Conservation (phyloP, 805 yeast genomes). For the Suhomyces sp. region DNA sequence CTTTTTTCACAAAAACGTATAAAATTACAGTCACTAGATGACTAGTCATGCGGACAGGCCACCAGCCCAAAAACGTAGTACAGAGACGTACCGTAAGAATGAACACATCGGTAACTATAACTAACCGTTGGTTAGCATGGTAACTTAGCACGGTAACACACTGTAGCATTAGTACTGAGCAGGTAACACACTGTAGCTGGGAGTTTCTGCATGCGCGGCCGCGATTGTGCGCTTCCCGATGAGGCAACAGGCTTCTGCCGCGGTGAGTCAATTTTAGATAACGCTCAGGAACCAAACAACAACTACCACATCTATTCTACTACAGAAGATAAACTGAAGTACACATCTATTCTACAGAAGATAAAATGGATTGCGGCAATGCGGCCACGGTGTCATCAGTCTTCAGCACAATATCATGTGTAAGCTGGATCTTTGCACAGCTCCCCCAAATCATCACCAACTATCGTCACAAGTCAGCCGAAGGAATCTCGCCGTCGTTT, state of each 20-base stretch:
- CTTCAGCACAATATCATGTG: constrained; percentile 36
- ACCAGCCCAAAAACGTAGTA: no score
- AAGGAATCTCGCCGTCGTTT: constrained; percentile 62
- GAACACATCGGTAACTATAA: no score
- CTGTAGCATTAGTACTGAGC: neutral
- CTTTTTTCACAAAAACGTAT: neutral
- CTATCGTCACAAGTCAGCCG: constrained; percentile 58
- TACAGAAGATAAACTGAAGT: no score
- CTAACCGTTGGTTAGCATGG: no score
- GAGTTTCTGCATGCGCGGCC: neutral
- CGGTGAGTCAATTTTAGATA: neutral
- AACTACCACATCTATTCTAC: no score
- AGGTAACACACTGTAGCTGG: neutral
- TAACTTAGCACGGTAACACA: neutral
- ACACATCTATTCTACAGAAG: no score
- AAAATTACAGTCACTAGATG: no score
- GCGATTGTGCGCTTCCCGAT: neutral
- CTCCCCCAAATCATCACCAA: constrained; percentile 65
- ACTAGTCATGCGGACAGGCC: no score
- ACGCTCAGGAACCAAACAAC: neutral
- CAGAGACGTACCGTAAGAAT: no score
- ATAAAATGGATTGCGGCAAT: neutral
- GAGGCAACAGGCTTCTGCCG: neutral
- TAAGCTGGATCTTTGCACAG: constrained; percentile 73
- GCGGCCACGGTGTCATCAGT: constrained; percentile 9